phyloP scores from a whole-genome alignment of 2,329 filamentous ascomycete genomes.

The Hymenoscyphus infarciens region DNA sequence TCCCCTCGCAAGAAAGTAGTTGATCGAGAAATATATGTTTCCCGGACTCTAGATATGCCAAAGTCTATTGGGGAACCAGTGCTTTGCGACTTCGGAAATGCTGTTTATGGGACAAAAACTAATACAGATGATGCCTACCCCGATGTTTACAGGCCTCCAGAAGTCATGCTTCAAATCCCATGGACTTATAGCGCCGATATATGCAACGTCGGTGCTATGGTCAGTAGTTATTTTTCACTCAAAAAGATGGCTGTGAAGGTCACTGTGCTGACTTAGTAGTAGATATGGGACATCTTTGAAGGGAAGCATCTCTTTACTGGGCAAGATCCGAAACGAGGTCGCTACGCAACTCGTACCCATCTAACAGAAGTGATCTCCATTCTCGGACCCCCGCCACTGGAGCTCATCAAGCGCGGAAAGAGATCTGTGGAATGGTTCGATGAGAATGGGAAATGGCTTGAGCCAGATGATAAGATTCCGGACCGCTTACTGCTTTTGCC shows the following conservation, averaged over 20 bases:
- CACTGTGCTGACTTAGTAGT: slow-evolving; percentile 9
- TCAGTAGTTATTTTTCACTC: slow-evolving; percentile 20
- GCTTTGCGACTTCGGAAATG: slow-evolving; percentile 48
- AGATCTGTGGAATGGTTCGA: slow-evolving; percentile 19
- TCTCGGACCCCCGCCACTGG: slow-evolving; percentile 19
- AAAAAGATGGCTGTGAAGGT: slow-evolving; percentile 6
- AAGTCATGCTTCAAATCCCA: slow-evolving; percentile 37
- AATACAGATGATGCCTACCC: slow-evolving; percentile 40
- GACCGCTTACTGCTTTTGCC: slow-evolving; percentile 19
- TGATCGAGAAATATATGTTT: slow-evolving; percentile 42
- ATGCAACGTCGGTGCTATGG: slow-evolving; percentile 37
- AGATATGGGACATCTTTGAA: slow-evolving; percentile 25
- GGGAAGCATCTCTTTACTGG: slow-evolving; percentile 20
- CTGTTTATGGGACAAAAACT: slow-evolving; percentile 37
- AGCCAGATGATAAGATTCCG: slow-evolving; percentile 17
- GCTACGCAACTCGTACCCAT: slow-evolving; percentile 22
- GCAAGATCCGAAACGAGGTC: slow-evolving; percentile 15
- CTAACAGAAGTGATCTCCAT: slow-evolving; percentile 24
- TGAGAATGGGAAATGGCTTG: slow-evolving; percentile 18
- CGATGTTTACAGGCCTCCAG: slow-evolving; percentile 38
- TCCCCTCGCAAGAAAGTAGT: slow-evolving; percentile 41
- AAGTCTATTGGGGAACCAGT: slow-evolving; percentile 36
- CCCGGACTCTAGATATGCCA: slow-evolving; percentile 38
- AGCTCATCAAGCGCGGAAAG: slow-evolving; percentile 15
- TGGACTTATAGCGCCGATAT: slow-evolving; percentile 38